These are phyloP conservation scores for Entomophthora muscae DNA, from an alignment of 371 early-diverging fungal genomes.

Conservation along the genomic window DNA sequence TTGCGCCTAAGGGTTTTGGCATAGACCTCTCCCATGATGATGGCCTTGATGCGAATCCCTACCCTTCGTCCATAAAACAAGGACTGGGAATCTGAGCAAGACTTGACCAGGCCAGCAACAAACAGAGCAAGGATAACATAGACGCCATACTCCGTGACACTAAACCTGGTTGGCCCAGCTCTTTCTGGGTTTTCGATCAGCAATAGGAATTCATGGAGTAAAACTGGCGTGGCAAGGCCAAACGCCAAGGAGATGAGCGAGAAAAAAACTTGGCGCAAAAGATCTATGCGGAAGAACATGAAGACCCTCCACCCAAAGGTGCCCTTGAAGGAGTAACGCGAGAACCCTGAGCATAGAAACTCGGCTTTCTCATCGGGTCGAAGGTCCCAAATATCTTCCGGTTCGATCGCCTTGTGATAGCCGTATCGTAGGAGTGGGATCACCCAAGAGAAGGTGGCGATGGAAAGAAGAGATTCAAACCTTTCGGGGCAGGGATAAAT, in stretches of 20 bases:
- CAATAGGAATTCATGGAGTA: background rate
- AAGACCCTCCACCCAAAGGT: background rate
- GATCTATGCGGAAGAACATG: background rate
- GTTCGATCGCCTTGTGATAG: constrained; percentile 6
- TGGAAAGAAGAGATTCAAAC: background rate
- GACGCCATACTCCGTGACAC: background rate
- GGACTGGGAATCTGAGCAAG: constrained; percentile 10
- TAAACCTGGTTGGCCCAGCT: background rate
- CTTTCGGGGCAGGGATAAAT: constrained; percentile 1
- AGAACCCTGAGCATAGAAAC: background rate
- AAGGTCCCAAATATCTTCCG: constrained; percentile 10
- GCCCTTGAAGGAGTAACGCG: background rate
- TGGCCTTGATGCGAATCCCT: constrained; percentile 19
- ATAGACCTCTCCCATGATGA: constrained; percentile 37
- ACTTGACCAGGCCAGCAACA: constrained; percentile 28
- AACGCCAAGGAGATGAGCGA: background rate
- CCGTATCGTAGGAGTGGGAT: constrained; percentile 12
- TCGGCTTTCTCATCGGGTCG: background rate
- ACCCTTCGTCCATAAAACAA: constrained; percentile 11
- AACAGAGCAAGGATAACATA: constrained; percentile 12
- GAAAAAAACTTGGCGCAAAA: background rate
- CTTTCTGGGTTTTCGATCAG: background rate
- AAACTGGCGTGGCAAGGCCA: background rate
- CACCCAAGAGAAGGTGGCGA: constrained; percentile 10
- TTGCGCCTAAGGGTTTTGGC: constrained; percentile 31